These are phyloP conservation scores for Bocquillonia castaneifolia DNA, from an alignment of 441 rosid genomes.

Conservation along the genomic window DNA sequence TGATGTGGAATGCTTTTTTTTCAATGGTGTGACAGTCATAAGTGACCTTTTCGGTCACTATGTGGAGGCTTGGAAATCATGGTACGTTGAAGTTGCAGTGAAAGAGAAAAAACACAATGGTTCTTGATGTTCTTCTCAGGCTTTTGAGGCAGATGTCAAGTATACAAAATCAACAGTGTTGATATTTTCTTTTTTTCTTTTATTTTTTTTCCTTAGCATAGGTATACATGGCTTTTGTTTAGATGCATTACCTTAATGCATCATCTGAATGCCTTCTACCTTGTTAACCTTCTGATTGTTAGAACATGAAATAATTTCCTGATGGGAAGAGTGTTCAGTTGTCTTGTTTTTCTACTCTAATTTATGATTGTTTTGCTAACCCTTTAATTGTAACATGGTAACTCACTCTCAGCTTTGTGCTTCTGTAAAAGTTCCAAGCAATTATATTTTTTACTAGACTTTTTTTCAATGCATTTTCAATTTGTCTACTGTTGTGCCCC, in stretches of 20 bases:
- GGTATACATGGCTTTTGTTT: constrained; percentile 8
- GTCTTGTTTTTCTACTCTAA: not conserved
- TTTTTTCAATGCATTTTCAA: not conserved
- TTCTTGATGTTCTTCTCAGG: constrained; percentile 9
- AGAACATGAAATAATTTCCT: not conserved
- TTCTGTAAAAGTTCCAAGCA: not conserved
- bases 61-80: constrained; percentile 63
- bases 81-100: constrained; percentile 50
- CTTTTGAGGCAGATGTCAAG: not conserved
- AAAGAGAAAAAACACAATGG: constrained; percentile 26
- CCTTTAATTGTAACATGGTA: not conserved
- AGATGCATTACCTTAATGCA: constrained; percentile 31
- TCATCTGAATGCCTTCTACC: constrained; percentile 6
- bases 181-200: constrained; percentile 1
- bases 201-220: not conserved
- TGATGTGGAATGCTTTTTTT: constrained; percentile 12
- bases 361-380: not conserved
- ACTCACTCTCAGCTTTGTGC: not conserved
- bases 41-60: constrained; percentile 63
- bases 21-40: constrained; percentile 48
- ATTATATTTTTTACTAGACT: not conserved
- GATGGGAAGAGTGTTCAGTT: not conserved
- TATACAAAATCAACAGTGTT: not conserved
- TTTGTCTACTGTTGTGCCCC: not conserved
- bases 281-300: constrained; percentile 3